Conservation (phyloP, 805 yeast species). For the Wickerhamiella azymoides region DNA sequence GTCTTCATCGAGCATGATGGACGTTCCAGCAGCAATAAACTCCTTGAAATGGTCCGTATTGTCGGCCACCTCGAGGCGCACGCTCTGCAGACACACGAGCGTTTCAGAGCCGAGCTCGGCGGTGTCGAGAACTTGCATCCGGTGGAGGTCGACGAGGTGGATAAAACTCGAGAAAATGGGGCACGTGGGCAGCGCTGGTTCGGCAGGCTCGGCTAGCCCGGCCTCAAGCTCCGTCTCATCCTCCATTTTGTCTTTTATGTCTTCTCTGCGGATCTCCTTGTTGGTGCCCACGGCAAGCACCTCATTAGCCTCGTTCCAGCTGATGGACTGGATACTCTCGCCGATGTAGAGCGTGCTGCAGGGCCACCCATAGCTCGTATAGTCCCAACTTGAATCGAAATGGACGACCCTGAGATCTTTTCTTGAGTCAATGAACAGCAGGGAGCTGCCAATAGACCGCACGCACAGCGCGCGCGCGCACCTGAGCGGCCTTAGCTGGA, state of each 20-base stretch:
- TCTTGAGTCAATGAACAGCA: conserved; percentile 30
- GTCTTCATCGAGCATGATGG: conserved; percentile 66
- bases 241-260: conserved; percentile 27
- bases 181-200: not conserved
- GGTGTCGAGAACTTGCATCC: conserved; percentile 65
- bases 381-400: conserved; percentile 8
- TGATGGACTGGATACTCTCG: conserved; percentile 47
- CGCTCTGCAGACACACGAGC: conserved; percentile 42
- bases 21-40: conserved; percentile 65
- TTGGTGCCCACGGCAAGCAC: conserved; percentile 49
- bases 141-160: conserved; percentile 53
- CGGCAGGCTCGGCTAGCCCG: not conserved
- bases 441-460: conserved; percentile 35
- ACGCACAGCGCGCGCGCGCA: conserved; percentile 36
- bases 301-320: conserved; percentile 55
- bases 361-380: conserved; percentile 3
- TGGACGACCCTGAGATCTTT: not conserved
- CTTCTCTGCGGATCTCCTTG: not conserved
- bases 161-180: conserved; percentile 44
- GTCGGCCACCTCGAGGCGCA: conserved; percentile 33
- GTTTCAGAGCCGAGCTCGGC: conserved; percentile 56
- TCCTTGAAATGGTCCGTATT: conserved; percentile 36
- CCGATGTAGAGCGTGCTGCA: conserved; percentile 35
- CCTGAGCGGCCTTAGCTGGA: conserved; percentile 54
- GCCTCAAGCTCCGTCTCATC: conserved; percentile 45